Evolutionary conservation across 2,329 filamentous ascomycete species (phyloP).

Genomic region (Calonectria pseudoturangicola): DNA sequence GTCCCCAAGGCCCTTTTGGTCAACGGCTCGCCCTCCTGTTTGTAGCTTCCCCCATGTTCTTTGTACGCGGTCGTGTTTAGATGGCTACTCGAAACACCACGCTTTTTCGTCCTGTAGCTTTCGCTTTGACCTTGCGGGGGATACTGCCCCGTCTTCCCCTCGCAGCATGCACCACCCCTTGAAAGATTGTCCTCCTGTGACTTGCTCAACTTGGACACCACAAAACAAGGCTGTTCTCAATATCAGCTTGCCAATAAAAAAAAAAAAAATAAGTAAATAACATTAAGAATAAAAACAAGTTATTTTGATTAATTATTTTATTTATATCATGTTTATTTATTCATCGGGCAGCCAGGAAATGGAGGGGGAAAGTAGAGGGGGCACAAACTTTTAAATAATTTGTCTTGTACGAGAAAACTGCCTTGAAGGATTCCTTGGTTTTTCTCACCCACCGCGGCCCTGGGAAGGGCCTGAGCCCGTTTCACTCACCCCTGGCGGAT

Average conservation of each 20-base stretch:
- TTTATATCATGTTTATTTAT: no score
- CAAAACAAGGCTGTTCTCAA: no score
- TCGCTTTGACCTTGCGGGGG: background rate
- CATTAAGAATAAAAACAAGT: no score
- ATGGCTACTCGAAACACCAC: background rate
- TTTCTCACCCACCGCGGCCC: background rate
- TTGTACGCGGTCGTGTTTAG: background rate
- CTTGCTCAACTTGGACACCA: no score
- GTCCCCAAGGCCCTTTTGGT: slow-evolving; percentile 3
- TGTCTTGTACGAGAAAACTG: slow-evolving; percentile 19
- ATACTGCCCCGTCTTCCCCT: slow-evolving; percentile 1
- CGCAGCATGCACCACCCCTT: slow-evolving; percentile 1
- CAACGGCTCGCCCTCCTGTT: background rate
- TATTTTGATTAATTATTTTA: no score
- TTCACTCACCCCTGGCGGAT: slow-evolving; percentile 21
- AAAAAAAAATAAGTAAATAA: no score
- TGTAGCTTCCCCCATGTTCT: background rate
- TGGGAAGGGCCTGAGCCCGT: background rate
- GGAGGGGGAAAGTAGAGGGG: no score
- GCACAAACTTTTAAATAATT: no score
- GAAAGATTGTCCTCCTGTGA: no score
- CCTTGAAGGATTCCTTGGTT: background rate
- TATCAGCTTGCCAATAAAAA: no score
- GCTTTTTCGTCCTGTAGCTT: background rate
- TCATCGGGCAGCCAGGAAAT: no score